Base-by-base conservation (phyloP, 2,329 filamentous ascomycete species). In the Fusarium temperatum region DNA sequence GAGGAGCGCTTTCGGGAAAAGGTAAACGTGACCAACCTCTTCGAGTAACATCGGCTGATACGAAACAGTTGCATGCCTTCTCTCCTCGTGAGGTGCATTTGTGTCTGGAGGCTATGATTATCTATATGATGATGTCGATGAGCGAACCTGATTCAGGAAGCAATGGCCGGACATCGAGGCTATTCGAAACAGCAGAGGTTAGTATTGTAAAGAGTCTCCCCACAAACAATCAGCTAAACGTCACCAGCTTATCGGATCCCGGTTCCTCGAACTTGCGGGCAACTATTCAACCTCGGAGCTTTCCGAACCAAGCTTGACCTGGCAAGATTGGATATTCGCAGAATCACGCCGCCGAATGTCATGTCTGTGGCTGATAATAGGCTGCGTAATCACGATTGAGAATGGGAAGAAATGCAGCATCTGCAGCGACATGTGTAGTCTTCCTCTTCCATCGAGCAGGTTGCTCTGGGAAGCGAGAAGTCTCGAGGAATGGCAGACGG, bases 41-140 rank as follows among this genome's bases (percentile, higher is more conserved):
- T 6, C 6, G 18, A 11, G n/a, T 17, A 2, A 1, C 14, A 18
- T 15, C 9, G 6, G 2, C 57, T 73, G 5, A 72, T 1, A 6
- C 5, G 2, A 3, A 4, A 10, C 22, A 79, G 76, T n/a, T 68
- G 6, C 32, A 42, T 18, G 48, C 6, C 0, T 57, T 67, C 2
- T 60, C 59, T 14, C 56, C 60, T 12, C 26, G 53, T 0, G 58
- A 80, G 22, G 45, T 78, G 12, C 74, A 77, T 8, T 38, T 74
- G 11, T 75, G 73, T 13, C 58, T 80, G 3, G 76, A 82, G 35
- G 66, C 60, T 0, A 70, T 78, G 48, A 57, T 77, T 0, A 77
- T 82, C 11, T 82, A 82, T 17, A 78, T 79, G 60, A 76, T 77
- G 30, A 82, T 81, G 77, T 76, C 78, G 2, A 69, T 81, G 20